These are phyloP conservation scores for Jacaranda mimosifolia DNA, from an alignment of 257 asterid species.

Conservation along the genomic window DNA sequence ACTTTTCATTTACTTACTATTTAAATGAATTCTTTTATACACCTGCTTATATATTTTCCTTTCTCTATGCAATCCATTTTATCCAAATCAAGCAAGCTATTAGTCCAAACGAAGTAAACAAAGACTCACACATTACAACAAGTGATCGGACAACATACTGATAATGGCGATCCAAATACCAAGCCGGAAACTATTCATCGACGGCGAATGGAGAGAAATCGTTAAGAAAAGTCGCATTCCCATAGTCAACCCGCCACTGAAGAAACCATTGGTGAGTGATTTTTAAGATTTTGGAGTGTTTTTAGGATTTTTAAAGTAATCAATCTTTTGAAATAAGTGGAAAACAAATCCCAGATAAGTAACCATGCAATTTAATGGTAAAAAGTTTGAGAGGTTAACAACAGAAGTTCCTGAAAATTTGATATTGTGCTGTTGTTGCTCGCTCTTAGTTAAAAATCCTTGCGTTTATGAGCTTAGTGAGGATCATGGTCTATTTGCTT, in stretches of 20 bases:
- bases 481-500: background rate
- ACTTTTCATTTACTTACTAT: too few species aligned
- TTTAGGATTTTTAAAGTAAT: background rate
- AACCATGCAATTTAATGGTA: too few species aligned
- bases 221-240: constrained; percentile 61
- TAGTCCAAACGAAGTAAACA: background rate
- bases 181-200: constrained; percentile 59
- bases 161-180: constrained; percentile 53
- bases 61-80: too few species aligned
- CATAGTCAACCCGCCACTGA: constrained; percentile 62
- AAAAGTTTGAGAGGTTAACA: too few species aligned
- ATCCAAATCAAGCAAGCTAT: too few species aligned
- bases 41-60: too few species aligned
- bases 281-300: background rate
- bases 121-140: too few species aligned
- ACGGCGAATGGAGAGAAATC: constrained; percentile 73
- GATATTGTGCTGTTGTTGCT: background rate
- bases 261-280: constrained; percentile 50
- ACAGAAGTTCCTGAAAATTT: too few species aligned
- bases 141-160: background rate
- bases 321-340: background rate
- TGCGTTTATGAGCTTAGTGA: background rate
- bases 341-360: too few species aligned
- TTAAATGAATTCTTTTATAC: too few species aligned
- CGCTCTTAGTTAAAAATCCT: background rate